These are phyloP conservation scores for Candida germanica DNA, from an alignment of 805 yeast species.

Conservation along the genomic window DNA sequence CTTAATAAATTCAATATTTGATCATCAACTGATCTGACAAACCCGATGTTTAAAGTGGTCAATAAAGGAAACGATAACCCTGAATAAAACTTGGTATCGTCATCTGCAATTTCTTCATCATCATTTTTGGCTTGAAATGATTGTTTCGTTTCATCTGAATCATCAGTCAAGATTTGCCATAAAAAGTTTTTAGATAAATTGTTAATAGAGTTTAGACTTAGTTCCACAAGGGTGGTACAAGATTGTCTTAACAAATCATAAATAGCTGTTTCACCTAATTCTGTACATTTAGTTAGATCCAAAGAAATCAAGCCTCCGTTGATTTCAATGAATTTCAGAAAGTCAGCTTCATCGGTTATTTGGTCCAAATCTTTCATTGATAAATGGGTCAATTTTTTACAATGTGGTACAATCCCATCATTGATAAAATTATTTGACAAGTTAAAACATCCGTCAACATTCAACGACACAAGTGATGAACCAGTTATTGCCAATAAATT, in stretches of 20 bases:
- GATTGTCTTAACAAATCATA: constrained; percentile 61
- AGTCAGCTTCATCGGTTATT: constrained; percentile 61
- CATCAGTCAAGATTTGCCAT: constrained; percentile 41
- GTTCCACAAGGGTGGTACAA: constrained; percentile 59
- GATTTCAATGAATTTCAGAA: constrained; percentile 34
- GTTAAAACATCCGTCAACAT: constrained; percentile 69
- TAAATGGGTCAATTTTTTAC: constrained; percentile 53
- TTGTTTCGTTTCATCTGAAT: constrained; percentile 14
- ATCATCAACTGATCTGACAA: constrained; percentile 75
- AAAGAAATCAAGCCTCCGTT: constrained; percentile 57
- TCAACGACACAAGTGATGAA: constrained; percentile 51
- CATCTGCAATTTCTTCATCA: constrained; percentile 6
- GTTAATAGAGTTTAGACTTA: constrained; percentile 73
- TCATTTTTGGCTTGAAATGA: constrained; percentile 6
- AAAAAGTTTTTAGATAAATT: constrained; percentile 53
- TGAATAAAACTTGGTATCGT: constrained; percentile 11
- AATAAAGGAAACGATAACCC: constrained; percentile 50
- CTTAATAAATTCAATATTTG: constrained; percentile 56
- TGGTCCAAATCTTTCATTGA: constrained; percentile 60
- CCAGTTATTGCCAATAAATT: constrained; percentile 63
- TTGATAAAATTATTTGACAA: constrained; percentile 62
- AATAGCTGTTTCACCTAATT: constrained; percentile 61
- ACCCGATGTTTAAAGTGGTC: constrained; percentile 71
- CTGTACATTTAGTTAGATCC: constrained; percentile 62
- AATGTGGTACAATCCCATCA: constrained; percentile 59